Conservation (phyloP, 805 yeast genomes). For the Saccharomycopsis fodiens region DNA sequence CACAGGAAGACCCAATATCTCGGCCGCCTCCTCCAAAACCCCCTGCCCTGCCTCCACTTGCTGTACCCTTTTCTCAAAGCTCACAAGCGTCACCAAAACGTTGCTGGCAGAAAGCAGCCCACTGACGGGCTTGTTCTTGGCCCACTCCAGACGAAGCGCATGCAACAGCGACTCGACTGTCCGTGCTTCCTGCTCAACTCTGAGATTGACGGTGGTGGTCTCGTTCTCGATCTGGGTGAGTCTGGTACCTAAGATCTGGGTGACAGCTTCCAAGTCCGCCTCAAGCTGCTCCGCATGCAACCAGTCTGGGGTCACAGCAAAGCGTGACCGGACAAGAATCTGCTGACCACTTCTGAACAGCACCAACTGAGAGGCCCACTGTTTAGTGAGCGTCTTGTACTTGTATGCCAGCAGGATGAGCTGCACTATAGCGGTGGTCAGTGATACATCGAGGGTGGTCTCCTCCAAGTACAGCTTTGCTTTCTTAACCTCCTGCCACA, state of each 20-base stretch:
- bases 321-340: constrained; percentile 36
- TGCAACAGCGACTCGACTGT: constrained; percentile 29
- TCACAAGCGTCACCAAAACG: constrained; percentile 36
- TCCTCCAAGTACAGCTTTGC: constrained; percentile 33
- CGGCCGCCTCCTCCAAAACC: constrained; percentile 29
- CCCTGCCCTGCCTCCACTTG: constrained; percentile 17
- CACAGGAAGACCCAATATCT: constrained; percentile 29
- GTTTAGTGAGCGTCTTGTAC: constrained; percentile 22
- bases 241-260: constrained; percentile 32
- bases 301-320: constrained; percentile 46
- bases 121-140: constrained; percentile 37
- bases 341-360: constrained; percentile 32
- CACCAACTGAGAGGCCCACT: constrained; percentile 23
- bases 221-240: constrained; percentile 34
- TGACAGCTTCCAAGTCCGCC: constrained; percentile 36
- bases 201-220: constrained; percentile 34
- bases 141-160: constrained; percentile 40
- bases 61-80: constrained; percentile 25
- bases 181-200: constrained; percentile 33
- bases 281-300: constrained; percentile 56
- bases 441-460: constrained; percentile 29
- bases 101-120: constrained; percentile 33
- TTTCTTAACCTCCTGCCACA: constrained; percentile 28
- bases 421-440: constrained; percentile 31
- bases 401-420: constrained; percentile 34